A percentile compares a stretch with the other conserved stretches of the same genome.
These are phyloP conservation scores for Boletales sp. DNA, from an alignment of 768 basidiomycete genomes.

Conservation along the genomic window DNA sequence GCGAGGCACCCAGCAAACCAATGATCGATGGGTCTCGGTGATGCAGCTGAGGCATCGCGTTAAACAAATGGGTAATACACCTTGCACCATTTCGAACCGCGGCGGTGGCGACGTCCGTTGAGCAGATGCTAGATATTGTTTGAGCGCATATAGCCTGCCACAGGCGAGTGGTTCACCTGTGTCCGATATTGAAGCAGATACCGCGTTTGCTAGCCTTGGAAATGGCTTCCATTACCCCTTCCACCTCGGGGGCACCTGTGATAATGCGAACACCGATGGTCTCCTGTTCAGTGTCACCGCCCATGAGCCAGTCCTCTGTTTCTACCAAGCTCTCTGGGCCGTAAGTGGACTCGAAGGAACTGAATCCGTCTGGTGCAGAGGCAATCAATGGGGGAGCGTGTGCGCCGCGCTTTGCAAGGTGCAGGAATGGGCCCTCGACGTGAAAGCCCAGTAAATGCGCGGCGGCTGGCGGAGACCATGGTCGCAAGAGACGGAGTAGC, in stretches of 20 bases:
- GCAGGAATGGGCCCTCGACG: constrained; percentile 86
- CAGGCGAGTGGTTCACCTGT: constrained; percentile 51
- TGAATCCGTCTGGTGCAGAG: constrained; percentile 57
- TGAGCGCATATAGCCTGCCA: constrained; percentile 1
- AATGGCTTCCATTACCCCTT: constrained; percentile 75
- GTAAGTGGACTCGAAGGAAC: constrained; percentile 72
- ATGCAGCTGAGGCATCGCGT: constrained; percentile 87
- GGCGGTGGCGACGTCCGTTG: constrained; percentile 65
- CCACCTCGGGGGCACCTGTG: constrained; percentile 83
- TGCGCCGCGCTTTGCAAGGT: constrained; percentile 77
- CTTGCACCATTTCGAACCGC: constrained; percentile 72
- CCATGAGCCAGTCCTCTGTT: constrained; percentile 66
- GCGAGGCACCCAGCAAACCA: constrained; percentile 78
- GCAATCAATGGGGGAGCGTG: constrained; percentile 68
- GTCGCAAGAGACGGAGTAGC: constrained; percentile 62
- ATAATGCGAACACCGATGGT: constrained; percentile 68
- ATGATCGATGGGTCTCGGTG: constrained; percentile 92
- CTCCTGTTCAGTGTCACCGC: constrained; percentile 22
- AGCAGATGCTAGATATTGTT: constrained; percentile 53
- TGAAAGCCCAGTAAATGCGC: constrained; percentile 87
- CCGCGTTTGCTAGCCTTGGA: constrained; percentile 57
- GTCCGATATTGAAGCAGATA: constrained; percentile 82
- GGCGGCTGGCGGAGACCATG: constrained; percentile 57
- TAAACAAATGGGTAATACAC: constrained; percentile 92
- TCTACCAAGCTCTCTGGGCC: constrained; percentile 60